Conservation (phyloP, 1,284 basidiomycete genomes). For the Earliella scabrosa region DNA sequence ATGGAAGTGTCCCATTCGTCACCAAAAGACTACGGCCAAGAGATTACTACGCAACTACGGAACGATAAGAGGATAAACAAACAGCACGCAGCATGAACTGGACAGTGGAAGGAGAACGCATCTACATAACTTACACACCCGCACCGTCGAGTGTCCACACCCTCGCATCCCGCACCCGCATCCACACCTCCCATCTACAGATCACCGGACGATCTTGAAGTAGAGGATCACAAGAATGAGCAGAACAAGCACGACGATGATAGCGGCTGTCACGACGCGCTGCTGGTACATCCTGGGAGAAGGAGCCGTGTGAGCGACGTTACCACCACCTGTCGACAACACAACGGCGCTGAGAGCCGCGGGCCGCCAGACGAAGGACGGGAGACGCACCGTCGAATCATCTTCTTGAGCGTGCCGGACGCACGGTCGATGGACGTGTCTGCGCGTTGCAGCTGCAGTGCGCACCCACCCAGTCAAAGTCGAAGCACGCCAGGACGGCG, state of each 20-base stretch:
- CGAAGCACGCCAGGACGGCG: too few species aligned
- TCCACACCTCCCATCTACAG: background rate
- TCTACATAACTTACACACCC: constrained; percentile 21
- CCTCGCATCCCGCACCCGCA: background rate
- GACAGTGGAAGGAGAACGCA: constrained; percentile 1
- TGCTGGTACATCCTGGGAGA: constrained; percentile 79
- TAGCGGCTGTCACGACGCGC: constrained; percentile 70
- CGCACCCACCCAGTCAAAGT: too few species aligned
- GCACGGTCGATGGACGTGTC: constrained; percentile 76
- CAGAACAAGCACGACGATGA: constrained; percentile 70
- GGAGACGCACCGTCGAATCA: constrained; percentile 59
- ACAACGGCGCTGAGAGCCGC: constrained; percentile 1
- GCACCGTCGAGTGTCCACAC: background rate
- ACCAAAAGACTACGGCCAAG: background rate
- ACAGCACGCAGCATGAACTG: background rate
- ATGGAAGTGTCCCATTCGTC: background rate
- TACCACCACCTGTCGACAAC: constrained; percentile 40
- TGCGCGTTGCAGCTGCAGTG: constrained; percentile 63
- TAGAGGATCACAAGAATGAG: constrained; percentile 75
- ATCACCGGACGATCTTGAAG: constrained; percentile 60
- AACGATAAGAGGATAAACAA: too few species aligned
- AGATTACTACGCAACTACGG: too few species aligned
- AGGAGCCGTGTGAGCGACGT: constrained; percentile 13
- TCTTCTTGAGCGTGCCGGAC: constrained; percentile 74
- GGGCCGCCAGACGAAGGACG: background rate